phyloP scores from a whole-genome alignment of 2,329 filamentous ascomycete species.

The Fusarium tupiense region DNA sequence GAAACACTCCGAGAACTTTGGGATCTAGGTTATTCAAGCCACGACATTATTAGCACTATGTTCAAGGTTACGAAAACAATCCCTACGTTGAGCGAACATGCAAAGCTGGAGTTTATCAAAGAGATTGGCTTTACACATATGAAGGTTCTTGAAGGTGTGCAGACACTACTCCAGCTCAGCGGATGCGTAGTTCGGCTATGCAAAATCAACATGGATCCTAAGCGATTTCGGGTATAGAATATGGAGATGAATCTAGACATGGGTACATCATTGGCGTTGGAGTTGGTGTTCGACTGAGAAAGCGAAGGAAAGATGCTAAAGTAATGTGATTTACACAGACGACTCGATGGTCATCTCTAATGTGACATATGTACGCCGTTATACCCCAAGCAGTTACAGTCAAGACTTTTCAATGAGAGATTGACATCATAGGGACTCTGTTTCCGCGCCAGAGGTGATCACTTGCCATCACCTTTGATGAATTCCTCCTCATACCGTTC shows the following conservation, averaged over 20 bases:
- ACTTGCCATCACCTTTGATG: constrained; percentile 55
- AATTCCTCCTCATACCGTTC: constrained; percentile 71
- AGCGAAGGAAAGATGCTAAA: constrained; percentile 32
- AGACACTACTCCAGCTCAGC: constrained; percentile 92
- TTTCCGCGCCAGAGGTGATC: constrained; percentile 3
- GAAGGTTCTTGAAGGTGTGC: constrained; percentile 97
- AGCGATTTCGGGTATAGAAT: constrained; percentile 68
- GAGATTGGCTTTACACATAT: constrained; percentile 99
- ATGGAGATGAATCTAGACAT: neutral
- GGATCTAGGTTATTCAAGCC: constrained; percentile 95
- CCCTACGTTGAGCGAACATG: constrained; percentile 88
- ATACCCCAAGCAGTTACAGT: constrained; percentile 16
- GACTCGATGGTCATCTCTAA: constrained; percentile 24
- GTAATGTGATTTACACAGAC: constrained; percentile 36
- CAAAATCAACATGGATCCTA: constrained; percentile 96
- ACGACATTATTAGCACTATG: constrained; percentile 99
- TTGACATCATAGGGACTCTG: neutral
- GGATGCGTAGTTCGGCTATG: constrained; percentile 91
- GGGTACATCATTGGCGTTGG: constrained; percentile 30
- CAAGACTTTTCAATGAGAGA: constrained; percentile 6
- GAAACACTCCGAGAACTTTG: constrained; percentile 90
- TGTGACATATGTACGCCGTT: constrained; percentile 32
- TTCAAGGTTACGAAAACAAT: constrained; percentile 98
- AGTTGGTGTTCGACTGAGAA: constrained; percentile 30
- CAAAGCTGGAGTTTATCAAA: constrained; percentile 96